Evolutionary conservation across 148 eudicot species (phyloP), one percentile per base, ranked within the genome.

Genomic region (Pouteria glomerata): DNA sequence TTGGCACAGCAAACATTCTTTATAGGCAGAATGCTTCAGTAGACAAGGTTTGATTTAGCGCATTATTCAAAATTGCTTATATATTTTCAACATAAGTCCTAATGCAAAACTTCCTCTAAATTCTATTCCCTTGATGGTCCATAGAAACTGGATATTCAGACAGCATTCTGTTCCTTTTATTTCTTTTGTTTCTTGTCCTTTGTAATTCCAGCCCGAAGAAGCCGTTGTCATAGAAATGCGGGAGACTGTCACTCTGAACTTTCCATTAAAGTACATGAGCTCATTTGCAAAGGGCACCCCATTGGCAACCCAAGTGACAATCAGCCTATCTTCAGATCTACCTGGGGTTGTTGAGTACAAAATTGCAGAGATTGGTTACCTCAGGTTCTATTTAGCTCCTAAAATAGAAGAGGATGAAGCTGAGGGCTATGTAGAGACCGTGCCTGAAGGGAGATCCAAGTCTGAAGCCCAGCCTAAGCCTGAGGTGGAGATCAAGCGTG

Each of bases 1-100:
- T 90, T 71, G 98, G 96, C 64, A 81, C 93, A 61, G 98, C 94
- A 67, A 93, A 90, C 75, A 70, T 90, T 53, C 91, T 93, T 27
- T 89, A 91, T 78, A 77, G 96, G 74, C 96, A 90, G 75, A 93
- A 90, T 72, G 87, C 93, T 7, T 87, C 98, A 26, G 96, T 93
- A 19, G 98, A 93, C 82, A 93, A 93, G 98, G 98, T 90, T 72
- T 39, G 44, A 15, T 37, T 10, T 26, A 62, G n/a, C 45, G 4
- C 29, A 27, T 24, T 51, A 16, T 35, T 33, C 58, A 3, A 55
- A 45, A 30, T 51, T 33, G 50, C 26, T 45, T 44, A n/a, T 11
- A 31, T 34, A 39, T 21, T 24, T 59, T 47, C 8, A 18, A 50
- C 15, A 4, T 26, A 44, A 19, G 1, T 62, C 37, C 3, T 45